phyloP scores from a whole-genome alignment of 345 rosid genomes.

The Acer saccharum region DNA sequence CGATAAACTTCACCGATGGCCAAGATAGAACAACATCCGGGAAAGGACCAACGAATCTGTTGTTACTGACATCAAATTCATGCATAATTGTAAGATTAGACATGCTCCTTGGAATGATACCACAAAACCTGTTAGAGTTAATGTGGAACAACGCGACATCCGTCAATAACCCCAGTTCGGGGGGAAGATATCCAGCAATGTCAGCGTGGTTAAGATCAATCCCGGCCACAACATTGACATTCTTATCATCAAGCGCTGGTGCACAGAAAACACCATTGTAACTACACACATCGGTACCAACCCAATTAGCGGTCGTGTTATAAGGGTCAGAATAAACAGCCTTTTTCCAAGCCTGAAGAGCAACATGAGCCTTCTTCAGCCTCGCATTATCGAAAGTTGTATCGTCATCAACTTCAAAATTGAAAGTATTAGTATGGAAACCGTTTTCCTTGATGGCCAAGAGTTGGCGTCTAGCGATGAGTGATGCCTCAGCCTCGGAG shows the following conservation, averaged over 20 bases:
- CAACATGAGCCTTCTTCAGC: slow-evolving; percentile 63
- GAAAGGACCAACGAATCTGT: slow-evolving; percentile 78
- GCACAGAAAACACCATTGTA: slow-evolving; percentile 80
- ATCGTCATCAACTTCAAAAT: slow-evolving; percentile 31
- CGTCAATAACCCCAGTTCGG: slow-evolving; percentile 61
- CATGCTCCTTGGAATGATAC: slow-evolving; percentile 64
- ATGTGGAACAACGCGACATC: slow-evolving; percentile 70
- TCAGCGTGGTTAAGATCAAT: slow-evolving; percentile 78
- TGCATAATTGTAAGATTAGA: slow-evolving; percentile 51
- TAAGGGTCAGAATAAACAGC: slow-evolving; percentile 74
- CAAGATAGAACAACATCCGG: slow-evolving; percentile 55
- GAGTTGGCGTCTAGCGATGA: slow-evolving; percentile 69
- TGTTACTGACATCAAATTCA: slow-evolving; percentile 88
- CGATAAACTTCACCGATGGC: slow-evolving; percentile 57
- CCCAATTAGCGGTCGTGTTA: slow-evolving; percentile 74
- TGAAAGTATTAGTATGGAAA: slow-evolving; percentile 38
- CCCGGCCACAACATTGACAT: slow-evolving; percentile 55
- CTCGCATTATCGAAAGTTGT: slow-evolving; percentile 53
- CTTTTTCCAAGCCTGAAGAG: slow-evolving; percentile 78
- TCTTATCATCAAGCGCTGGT: slow-evolving; percentile 59
- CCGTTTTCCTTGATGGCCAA: slow-evolving; percentile 40
- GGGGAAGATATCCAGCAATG: slow-evolving; percentile 78
- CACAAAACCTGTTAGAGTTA: slow-evolving; percentile 80
- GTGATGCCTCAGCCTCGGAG: slow-evolving; percentile 52
- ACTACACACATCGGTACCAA: slow-evolving; percentile 60